phyloP scores from a whole-genome alignment of 2,329 filamentous ascomycete genomes.

The Fusarium tjaetaba region DNA sequence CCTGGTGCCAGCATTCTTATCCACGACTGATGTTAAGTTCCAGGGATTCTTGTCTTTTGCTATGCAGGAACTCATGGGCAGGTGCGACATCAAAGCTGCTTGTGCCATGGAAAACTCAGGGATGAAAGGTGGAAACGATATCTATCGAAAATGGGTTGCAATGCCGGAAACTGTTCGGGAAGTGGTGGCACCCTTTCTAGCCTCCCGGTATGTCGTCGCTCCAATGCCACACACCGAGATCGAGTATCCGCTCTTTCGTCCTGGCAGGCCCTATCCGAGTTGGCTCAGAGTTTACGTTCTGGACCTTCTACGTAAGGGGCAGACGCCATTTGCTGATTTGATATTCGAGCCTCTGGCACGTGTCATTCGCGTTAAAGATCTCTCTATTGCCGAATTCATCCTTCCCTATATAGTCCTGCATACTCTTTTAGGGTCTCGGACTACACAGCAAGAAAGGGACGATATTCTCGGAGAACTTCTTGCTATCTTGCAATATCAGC shows the following conservation, averaged over 20 bases:
- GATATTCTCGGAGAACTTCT: constrained; percentile 79
- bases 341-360: constrained; percentile 85
- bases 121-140: constrained; percentile 61
- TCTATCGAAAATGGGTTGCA: constrained; percentile 78
- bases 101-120: constrained; percentile 54
- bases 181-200: constrained; percentile 87
- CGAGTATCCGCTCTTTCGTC: constrained; percentile 81
- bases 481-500: constrained; percentile 73
- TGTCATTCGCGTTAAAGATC: constrained; percentile 85
- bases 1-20: constrained; percentile 90
- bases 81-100: constrained; percentile 75
- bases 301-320: constrained; percentile 82
- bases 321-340: constrained; percentile 76
- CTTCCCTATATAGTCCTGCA: constrained; percentile 89
- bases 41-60: constrained; percentile 94
- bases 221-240: constrained; percentile 66
- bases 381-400: constrained; percentile 86
- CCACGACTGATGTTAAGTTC: constrained; percentile 84
- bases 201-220: constrained; percentile 81
- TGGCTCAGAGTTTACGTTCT: constrained; percentile 87
- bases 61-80: constrained; percentile 89
- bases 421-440: constrained; percentile 76
- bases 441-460: constrained; percentile 67
- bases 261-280: constrained; percentile 73
- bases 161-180: constrained; percentile 83